A percentile compares a stretch with the other conserved stretches of the same genome.
These are phyloP conservation scores for Malus hybrid DNA, from an alignment of 331 rosid genomes.

Conservation along the genomic window DNA sequence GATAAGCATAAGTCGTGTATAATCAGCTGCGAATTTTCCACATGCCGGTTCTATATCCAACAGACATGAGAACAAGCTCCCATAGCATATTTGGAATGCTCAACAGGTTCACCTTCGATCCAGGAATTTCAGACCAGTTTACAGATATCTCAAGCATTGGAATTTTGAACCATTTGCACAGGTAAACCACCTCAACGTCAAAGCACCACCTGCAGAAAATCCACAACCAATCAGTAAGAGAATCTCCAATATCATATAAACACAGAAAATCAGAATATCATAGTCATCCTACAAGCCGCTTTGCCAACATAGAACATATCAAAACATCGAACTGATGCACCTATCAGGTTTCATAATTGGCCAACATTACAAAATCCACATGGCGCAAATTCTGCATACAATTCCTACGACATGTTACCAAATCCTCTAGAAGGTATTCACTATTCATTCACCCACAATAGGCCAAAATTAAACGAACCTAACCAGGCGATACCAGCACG, in stretches of 20 bases:
- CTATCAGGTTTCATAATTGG: not conserved
- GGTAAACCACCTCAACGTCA: conserved; percentile 80
- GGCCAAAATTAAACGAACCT: too few species aligned
- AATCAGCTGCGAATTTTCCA: conserved; percentile 67
- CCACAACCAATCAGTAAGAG: not conserved
- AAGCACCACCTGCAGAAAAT: conserved; percentile 91
- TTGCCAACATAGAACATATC: not conserved
- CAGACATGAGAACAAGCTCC: conserved; percentile 87
- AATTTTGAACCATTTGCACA: conserved; percentile 63
- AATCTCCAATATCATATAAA: not conserved
- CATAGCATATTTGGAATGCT: conserved; percentile 97
- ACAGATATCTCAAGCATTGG: conserved; percentile 83
- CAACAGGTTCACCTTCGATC: conserved; percentile 80
- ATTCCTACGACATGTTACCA: not conserved
- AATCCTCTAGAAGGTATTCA: not conserved
- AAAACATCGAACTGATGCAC: not conserved
- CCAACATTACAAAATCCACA: not conserved
- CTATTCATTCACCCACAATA: too few species aligned
- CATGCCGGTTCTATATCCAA: conserved; percentile 75
- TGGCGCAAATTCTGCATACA: not conserved
- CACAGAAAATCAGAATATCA: not conserved
- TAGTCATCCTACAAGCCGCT: not conserved
- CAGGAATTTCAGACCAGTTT: conserved; percentile 95
- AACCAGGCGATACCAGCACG: too few species aligned
- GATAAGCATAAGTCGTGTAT: conserved; percentile 1